Evolutionary conservation across 2,329 filamentous ascomycete genomes (phyloP), one percentile per base, ranked within the genome.

Genomic region (Sclerotinia minor): DNA sequence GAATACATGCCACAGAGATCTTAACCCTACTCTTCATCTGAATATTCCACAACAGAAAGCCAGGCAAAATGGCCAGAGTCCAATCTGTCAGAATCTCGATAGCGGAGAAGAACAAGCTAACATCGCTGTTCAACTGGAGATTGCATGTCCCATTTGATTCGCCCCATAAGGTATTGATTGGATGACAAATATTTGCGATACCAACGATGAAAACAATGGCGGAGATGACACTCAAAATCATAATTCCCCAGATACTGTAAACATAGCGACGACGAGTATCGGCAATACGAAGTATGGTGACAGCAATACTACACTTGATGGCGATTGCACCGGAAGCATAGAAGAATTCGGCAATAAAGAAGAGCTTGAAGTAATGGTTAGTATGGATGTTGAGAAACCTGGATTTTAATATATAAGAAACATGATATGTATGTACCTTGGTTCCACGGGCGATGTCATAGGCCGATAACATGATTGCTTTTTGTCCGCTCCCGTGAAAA

Each of bases 61-160:
- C 75, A 0, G 80, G 80, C 1, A 81, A 72, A 5, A 80, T 77
- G 44, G 76, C 79, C 24, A 80, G 76, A 7, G 76, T 76, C 79
- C 80, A 81, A 66, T 81, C 80, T 3, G 77, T 79, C 15, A 75
- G 19, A 32, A 78, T 77, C 57, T 79, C 79, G 53, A 80, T 71
- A 58, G 75, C 74, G 2, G 77, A 78, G 66, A 78, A 76, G 71
- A 77, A 76, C 71, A 77, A 77, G 70, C 73, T 75, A 44, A 77
- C 71, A 54, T 73, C 73, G 70, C 73, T 76, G 70, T 77, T 76
- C 21, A 76, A 71, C 44, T 69, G 68, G 9, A 71, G 65, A 49
- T 76, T 73, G 68, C 76, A 77, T n/a, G 69, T 67, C 5, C 76
- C 76, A 0, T 66, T 67, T 19, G 72, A 68, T 65, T 75, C 75